phyloP scores from a whole-genome alignment of 352 stramenopile genomes.

The Phytophthora boehmeriae region DNA sequence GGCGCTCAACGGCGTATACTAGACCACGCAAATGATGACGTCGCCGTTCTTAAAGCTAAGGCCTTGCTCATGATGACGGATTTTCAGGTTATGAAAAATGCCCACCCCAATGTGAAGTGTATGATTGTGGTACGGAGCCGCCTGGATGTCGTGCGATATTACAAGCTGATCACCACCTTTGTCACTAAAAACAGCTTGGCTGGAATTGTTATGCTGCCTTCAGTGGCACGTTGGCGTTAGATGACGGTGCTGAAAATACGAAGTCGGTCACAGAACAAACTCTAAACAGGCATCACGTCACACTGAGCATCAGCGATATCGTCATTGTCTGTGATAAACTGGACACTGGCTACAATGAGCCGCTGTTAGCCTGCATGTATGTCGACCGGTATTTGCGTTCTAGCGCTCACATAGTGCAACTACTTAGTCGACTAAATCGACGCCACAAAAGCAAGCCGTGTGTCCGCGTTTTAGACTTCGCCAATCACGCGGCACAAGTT shows the following conservation, averaged over 20 bases:
- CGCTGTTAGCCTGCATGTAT: constrained; percentile 76
- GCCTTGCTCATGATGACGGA: constrained; percentile 75
- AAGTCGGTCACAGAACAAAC: constrained; percentile 64
- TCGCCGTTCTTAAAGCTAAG: constrained; percentile 73
- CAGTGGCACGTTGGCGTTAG: constrained; percentile 50
- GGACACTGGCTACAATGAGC: constrained; percentile 87
- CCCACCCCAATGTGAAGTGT: constrained; percentile 45
- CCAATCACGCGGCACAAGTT: constrained; percentile 76
- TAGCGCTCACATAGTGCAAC: constrained; percentile 73
- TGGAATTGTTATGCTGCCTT: constrained; percentile 81
- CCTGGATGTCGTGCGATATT: constrained; percentile 81
- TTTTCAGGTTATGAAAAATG: constrained; percentile 43
- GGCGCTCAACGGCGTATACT: constrained; percentile 50
- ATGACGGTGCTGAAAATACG: constrained; percentile 16
- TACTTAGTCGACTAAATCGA: constrained; percentile 84
- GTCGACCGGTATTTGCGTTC: constrained; percentile 80
- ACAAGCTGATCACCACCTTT: constrained; percentile 64
- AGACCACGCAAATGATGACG: constrained; percentile 63
- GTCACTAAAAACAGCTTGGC: constrained; percentile 48
- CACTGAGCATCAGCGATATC: constrained; percentile 64
- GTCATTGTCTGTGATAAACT: constrained; percentile 89
- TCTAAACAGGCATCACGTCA: constrained; percentile 58
- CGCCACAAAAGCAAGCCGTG: constrained; percentile 55
- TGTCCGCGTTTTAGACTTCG: constrained; percentile 71
- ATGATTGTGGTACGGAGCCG: constrained; percentile 85